Base-by-base conservation (phyloP, 208 protist species). In the Leishmania braziliensis region DNA sequence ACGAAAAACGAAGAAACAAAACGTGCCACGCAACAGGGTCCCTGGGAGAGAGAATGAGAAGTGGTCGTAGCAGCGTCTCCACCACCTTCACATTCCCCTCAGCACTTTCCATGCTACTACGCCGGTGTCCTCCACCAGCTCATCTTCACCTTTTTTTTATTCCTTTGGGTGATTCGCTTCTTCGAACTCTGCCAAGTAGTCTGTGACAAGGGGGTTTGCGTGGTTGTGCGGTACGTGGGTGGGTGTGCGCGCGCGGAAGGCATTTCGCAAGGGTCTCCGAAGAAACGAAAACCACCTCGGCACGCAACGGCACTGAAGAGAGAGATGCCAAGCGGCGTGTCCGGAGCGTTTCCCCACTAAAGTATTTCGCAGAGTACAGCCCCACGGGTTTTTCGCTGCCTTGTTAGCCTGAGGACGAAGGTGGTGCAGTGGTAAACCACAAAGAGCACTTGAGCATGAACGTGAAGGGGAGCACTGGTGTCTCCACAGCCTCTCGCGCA, bases 371-470 rank as follows among this genome's bases (percentile, higher is more conserved):
- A 73, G 12, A 46, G 18, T 6, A 29, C 9, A 29, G 8, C 46
- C 0, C 43, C 18, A 14, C 0, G 39, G n/a, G 5, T 23, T 12
- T 51, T 29, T 51, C 39, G 2, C 4, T 66, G 6, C 2, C 54
- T 68, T 4, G 36, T 39, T 65, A 77, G 14, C 12, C 20, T 3
- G 23, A 60, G 26, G 36, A 48, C 46, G 71, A 70, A 29, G 8
- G 51, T 6, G 73, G 73, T 0, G 78, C 23, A 20, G 82, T 72
- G n/a, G 77, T 85, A 54, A 96, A 98, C 95, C 95, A 98, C 33
- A 98, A 60, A 70, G 93, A 98, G 81, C 89, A 90, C 79, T 98
- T 98, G 1, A 98, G 85, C 93, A 98, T 96, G 85, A 96, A 98
- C 36, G 95, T 96, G 82, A 95, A 98, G 14, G 95, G 95, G 5